Evolutionary conservation across 2,329 filamentous ascomycete species (phyloP).

Genomic region (Hirsutella thompsonii): DNA sequence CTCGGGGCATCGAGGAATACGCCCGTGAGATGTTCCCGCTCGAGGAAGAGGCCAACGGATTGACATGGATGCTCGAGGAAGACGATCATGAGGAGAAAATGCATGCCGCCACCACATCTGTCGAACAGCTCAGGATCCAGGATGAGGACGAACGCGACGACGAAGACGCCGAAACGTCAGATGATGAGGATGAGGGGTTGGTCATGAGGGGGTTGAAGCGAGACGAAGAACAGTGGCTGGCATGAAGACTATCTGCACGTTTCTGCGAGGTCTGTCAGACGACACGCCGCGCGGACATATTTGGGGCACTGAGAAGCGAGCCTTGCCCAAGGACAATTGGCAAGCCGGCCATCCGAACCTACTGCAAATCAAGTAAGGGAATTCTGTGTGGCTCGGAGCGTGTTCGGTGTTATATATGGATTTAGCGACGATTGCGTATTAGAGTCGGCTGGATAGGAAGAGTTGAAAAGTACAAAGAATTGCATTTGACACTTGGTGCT

Average conservation of each 20-base stretch:
- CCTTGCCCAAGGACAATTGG: no score
- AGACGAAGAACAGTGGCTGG: constrained; percentile 48
- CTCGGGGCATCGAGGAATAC: constrained; percentile 84
- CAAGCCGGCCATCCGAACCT: no score
- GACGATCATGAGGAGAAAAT: constrained; percentile 29
- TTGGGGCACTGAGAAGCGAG: no score
- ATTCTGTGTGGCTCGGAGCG: background rate
- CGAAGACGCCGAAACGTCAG: constrained; percentile 8
- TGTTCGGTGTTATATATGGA: constrained; percentile 1
- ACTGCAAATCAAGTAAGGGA: background rate
- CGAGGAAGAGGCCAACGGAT: constrained; percentile 86
- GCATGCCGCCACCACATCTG: constrained; percentile 19
- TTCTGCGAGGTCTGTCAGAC: no score
- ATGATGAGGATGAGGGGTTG: constrained; percentile 45
- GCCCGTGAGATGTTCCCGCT: constrained; percentile 86
- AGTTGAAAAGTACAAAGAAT: background rate
- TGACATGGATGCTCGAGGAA: constrained; percentile 75
- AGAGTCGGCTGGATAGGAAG: background rate
- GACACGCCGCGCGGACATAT: no score
- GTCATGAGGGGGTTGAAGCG: constrained; percentile 44
- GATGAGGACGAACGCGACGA: constrained; percentile 22
- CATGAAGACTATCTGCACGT: constrained; percentile 18
- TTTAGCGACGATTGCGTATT: constrained; percentile 2
- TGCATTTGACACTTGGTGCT: background rate
- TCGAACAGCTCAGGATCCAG: constrained; percentile 26